phyloP scores from a whole-genome alignment of 805 yeast species.

The Tetrapisispora iriomotensis region DNA sequence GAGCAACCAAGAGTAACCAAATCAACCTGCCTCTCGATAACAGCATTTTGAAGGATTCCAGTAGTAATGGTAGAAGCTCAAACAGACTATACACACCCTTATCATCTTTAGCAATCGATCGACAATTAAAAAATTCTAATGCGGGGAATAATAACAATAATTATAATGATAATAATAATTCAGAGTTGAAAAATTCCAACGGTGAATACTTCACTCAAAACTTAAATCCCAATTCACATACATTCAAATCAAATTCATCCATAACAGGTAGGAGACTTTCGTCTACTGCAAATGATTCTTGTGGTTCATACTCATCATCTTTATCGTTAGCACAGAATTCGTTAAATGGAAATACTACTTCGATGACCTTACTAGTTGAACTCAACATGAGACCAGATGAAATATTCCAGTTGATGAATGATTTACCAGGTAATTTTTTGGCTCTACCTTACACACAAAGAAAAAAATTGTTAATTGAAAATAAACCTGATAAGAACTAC shows the following conservation, averaged over 20 bases:
- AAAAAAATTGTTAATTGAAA: constrained; percentile 32
- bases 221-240: background rate
- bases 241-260: background rate
- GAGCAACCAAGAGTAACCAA: background rate
- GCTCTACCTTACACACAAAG: constrained; percentile 54
- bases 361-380: constrained; percentile 10
- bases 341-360: constrained; percentile 1
- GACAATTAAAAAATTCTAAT: background rate
- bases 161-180: background rate
- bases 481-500: constrained; percentile 31
- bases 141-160: background rate
- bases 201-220: background rate
- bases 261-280: constrained; percentile 4
- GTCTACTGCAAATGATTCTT: constrained; percentile 8
- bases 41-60: background rate
- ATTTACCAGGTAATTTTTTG: constrained; percentile 43
- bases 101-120: constrained; percentile 1
- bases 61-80: background rate
- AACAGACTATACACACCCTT: background rate
- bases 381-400: constrained; percentile 20
- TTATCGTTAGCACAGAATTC: constrained; percentile 10
- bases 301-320: constrained; percentile 13
- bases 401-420: constrained; percentile 23
- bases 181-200: background rate
- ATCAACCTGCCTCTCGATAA: background rate